Evolutionary conservation across 108 stramenopile genomes (phyloP).

Genomic region (Poteriospumella lacustris): DNA sequence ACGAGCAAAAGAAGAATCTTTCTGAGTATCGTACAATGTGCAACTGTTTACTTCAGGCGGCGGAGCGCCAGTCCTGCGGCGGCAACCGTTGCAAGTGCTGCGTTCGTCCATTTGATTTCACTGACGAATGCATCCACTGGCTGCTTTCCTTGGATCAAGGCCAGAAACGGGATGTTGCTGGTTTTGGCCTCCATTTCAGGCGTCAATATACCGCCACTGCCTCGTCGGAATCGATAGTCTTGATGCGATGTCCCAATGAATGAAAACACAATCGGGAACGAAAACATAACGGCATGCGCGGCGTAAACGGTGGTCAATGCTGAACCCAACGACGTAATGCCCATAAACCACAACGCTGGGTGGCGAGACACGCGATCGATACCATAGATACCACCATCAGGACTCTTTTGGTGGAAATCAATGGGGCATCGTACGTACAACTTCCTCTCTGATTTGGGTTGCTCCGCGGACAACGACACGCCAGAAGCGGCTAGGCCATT

Average conservation of each 20-base stretch:
- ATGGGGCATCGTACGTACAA: conserved; percentile 82
- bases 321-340: conserved; percentile 60
- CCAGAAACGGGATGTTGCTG: conserved; percentile 70
- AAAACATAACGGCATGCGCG: conserved; percentile 61
- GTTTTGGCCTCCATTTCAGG: conserved; percentile 61
- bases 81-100: not conserved
- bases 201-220: conserved; percentile 66
- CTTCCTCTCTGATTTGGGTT: not conserved
- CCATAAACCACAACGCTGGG: conserved; percentile 77
- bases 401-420: conserved; percentile 59
- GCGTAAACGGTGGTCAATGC: conserved; percentile 57
- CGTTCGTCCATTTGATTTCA: conserved; percentile 5
- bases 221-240: conserved; percentile 67
- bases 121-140: not conserved
- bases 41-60: no score
- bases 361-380: conserved; percentile 73
- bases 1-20: no score
- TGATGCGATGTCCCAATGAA: conserved; percentile 71
- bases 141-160: conserved; percentile 65
- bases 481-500: not conserved
- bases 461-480: not conserved
- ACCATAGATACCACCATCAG: conserved; percentile 43
- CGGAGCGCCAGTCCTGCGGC: not conserved
- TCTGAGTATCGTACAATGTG: no score
- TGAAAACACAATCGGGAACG: conserved; percentile 68